Evolutionary conservation across 495 filamentous ascomycete genomes (phyloP), one percentile per base, ranked within the genome.

Genomic region (Aspergillus conjunctus): DNA sequence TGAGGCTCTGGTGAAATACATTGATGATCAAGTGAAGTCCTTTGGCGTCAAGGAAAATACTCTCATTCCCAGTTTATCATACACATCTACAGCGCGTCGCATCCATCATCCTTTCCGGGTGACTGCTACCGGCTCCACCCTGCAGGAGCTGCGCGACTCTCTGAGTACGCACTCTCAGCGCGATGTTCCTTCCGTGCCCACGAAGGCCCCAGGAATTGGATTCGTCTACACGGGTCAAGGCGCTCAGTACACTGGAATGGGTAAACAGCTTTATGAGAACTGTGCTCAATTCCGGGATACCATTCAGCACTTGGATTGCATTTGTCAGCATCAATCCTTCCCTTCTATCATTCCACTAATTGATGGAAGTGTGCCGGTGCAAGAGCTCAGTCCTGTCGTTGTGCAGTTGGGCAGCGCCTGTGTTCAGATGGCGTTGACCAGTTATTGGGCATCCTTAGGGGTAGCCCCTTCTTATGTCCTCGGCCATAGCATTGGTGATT

Each of bases 391-490:
- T 15, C 90, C 92, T 4, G 81, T 91, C 22, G 82, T 91, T 21
- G 85, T 90, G 7, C 92, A 97, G 69, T 80, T 95, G 32, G 90
- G 88, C 21, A 81, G 91, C 30, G 84, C 83, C 18, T 91, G 86
- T 61, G 83, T 95, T 59, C 89, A 97, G 72, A 93, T 96, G 83
- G 91, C 92, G 4, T 78, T 95, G 52, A 87, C 90, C 21, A 86
- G 85, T 51, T 83, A 92, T 57, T 97, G 92, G 92, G 73, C 66
- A 20, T 87, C 90, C 8, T 88, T 91, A 82, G 92, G 90, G 37
- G 81, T 95, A 58, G 84, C 73, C 21, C 92, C 92, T 18, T 78
- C 82, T 53, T 88, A 86, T 41, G 90, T 96, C 3, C 78, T 96
- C 37, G 93, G 93, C 21, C 93, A 97, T 77, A 79, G 71, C 51